Conservation (phyloP, 208 protist species). For the Balamuthia mandrillaris region DNA sequence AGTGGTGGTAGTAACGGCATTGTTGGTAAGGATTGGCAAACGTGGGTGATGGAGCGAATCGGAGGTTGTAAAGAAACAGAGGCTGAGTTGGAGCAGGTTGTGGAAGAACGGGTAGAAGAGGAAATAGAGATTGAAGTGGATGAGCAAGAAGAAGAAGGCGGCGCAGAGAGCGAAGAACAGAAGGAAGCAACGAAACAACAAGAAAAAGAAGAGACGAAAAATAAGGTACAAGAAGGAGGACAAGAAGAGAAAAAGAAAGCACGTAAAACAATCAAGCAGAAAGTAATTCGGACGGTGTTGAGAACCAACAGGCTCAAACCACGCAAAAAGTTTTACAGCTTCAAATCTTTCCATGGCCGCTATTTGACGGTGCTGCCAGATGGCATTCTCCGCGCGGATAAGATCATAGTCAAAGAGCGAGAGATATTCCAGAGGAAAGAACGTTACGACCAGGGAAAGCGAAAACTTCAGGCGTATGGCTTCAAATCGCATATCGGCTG, state of each 20-base stretch:
- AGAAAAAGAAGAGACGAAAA: too few species aligned
- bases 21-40: not conserved
- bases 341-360: not conserved
- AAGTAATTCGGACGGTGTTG: not conserved
- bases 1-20: not conserved
- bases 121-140: not conserved
- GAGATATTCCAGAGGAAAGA: too few species aligned
- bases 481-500: too few species aligned
- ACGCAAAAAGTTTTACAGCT: too few species aligned
- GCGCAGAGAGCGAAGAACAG: not conserved
- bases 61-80: not conserved
- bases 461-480: too few species aligned
- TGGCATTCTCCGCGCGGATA: conserved; percentile 2
- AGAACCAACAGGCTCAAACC: too few species aligned
- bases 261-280: not conserved
- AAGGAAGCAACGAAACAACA: too few species aligned
- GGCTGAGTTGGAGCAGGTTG: not conserved
- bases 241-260: not conserved
- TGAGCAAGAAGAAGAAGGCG: not conserved
- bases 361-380: conserved; percentile 6
- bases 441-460: too few species aligned
- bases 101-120: not conserved
- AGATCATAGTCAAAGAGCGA: not conserved
- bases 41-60: conserved; percentile 33
- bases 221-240: not conserved